Evolutionary conservation across 345 rosid genomes (phyloP).

Genomic region (Cardamine occulta): DNA sequence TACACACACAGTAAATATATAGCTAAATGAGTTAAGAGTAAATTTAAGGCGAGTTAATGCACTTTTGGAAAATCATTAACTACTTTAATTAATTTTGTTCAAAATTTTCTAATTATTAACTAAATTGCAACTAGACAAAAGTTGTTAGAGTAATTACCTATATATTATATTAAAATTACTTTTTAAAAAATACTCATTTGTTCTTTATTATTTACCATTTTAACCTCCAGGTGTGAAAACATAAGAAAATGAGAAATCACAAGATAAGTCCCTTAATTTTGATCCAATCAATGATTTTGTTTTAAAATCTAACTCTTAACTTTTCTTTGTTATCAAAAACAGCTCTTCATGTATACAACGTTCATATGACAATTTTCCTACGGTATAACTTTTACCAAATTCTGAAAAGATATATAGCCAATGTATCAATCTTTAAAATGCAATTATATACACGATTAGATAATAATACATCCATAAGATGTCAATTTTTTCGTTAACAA

Average conservation of each 20-base stretch:
- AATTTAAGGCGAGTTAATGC: slow-evolving; percentile 26
- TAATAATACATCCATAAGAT: not conserved
- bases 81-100: slow-evolving; percentile 24
- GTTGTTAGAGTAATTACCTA: slow-evolving; percentile 25
- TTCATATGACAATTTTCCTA: not conserved
- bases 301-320: not conserved
- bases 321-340: not conserved
- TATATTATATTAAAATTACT: not conserved
- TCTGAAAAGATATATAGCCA: not conserved
- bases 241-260: not conserved
- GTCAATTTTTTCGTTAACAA: not conserved
- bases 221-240: slow-evolving; percentile 1
- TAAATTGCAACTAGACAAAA: slow-evolving; percentile 11
- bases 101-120: slow-evolving; percentile 13
- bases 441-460: not conserved
- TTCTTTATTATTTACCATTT: not conserved
- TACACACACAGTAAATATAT: slow-evolving; percentile 4
- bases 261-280: not conserved
- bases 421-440: not conserved
- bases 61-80: slow-evolving; percentile 24
- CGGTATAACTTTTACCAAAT: not conserved
- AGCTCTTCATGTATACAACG: not conserved
- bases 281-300: not conserved
- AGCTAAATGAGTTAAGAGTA: slow-evolving; percentile 5
- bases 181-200: not conserved